Base-by-base conservation (phyloP, 768 basidiomycete species). In the Antrodiella citrinella region DNA sequence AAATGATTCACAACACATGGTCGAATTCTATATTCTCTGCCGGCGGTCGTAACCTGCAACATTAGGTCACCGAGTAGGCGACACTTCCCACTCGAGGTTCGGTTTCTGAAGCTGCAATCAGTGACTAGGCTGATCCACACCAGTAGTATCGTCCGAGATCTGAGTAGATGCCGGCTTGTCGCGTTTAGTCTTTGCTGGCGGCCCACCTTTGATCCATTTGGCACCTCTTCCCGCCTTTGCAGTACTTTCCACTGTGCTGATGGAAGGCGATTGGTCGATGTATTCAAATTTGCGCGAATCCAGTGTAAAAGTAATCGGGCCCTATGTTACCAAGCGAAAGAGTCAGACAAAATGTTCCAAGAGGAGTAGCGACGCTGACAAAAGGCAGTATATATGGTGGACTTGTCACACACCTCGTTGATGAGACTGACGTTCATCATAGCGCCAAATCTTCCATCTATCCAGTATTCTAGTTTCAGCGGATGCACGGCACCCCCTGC, bases 381-480 rank as follows among this genome's bases (percentile, higher is more conserved):
- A 49, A 20, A 26, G 15, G 50, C 19, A 47, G 18, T 47, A 11
- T 25, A 23, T 19, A 19, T 43, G 50, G 48, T 38, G 22, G 45
- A 50, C 44, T 20, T 39, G 47, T 15, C 38, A 58, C 72, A 38
- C 65, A 89, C 91, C 71, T 97, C 93, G 63, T 97, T 97, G 19
- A 77, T 84, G 50, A 95, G 67, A 54, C 72, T 79, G 47, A 97
- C 90, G 51, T 82, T 78, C 93, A 97, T 97, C 93, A 95, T 95
- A 3, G 92, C 93, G 25, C 92, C 92, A 62, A 97, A 96, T 57
- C 72, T 75, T n/a, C 93, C 93, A 65, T 97, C 93, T 94, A 53
- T 48, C 48, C 49, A 45, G 52, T 48, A 47, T 45, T 12, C 44
- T 35, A 15, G 47, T 44, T 38, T 47, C 15, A 52, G 51, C n/a